Evolutionary conservation across 2,329 filamentous ascomycete genomes (phyloP), one percentile per base, ranked within the genome.

Genomic region (Epichloe brachyelytri): DNA sequence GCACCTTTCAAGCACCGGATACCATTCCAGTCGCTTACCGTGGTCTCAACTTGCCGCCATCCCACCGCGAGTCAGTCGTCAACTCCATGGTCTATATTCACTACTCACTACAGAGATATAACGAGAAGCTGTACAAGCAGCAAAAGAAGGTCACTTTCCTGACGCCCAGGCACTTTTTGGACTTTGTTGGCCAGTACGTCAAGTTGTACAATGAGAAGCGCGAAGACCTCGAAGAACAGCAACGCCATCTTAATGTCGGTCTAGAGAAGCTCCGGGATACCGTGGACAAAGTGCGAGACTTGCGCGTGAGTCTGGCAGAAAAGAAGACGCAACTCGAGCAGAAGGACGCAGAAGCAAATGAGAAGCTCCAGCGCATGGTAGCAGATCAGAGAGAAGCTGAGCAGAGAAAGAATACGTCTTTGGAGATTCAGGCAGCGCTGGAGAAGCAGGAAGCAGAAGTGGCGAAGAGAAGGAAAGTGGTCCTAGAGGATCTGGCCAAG

Each of bases 31-130:
- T 97, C 33, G 93, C 90, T 8, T 98, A 95, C 65, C 83, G 88
- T 50, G 87, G 86, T 43, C 80, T 98, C 50, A 78, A 71, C 54
- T 75, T 97, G 50, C 94, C 93, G 20, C 87, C 91, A 8, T 86
- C 86, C 50, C 91, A 98, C 66, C 83, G 93, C 56, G 89, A 96
- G 66, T 81, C 90, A 3, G 83, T 99, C 45, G 80, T 98, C 67
- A 99, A 99, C 65, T 86, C 90, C 0, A 98, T 99, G 93, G 94
- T 99, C 3, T 94, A 95, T 63, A 91, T 98, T 19, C 93, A 99
- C 64, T 89, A 97, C 70, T 98, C 93, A 2, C 73, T 98, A 46
- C 88, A 91, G 55, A 78, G 80, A 48, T 94, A 96, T 77, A 98
- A 98, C 63, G 74, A 79, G 58, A 90, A 88, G 61, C 74, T 98